Evolutionary conservation across 2,329 filamentous ascomycete genomes (phyloP).

Genomic region (Hymenotorrendiella dingleyae): DNA sequence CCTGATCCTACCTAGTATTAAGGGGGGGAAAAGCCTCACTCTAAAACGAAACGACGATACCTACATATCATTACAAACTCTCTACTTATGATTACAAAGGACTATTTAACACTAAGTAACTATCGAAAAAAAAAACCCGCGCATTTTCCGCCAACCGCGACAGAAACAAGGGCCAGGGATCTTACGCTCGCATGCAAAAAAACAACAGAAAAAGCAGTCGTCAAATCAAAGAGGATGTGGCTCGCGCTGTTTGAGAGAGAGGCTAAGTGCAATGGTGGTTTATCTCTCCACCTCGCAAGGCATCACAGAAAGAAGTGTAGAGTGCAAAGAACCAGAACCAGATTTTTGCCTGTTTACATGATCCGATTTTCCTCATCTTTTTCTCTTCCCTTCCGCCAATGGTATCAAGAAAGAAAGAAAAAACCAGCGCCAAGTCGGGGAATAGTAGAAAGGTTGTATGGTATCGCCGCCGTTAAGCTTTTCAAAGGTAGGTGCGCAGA

Average conservation of each 20-base stretch:
- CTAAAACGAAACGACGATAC: too few relatives aligned
- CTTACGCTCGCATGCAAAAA: neutral
- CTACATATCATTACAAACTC: constrained; percentile 8
- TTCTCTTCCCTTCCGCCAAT: neutral
- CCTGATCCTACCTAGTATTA: too few relatives aligned
- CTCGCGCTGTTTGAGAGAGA: neutral
- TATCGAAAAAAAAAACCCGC: constrained; percentile 1
- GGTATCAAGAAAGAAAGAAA: constrained; percentile 2
- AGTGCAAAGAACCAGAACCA: too few relatives aligned
- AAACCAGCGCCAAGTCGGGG: too few relatives aligned
- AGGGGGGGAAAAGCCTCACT: too few relatives aligned
- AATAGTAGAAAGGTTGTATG: too few relatives aligned
- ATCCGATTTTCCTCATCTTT: neutral
- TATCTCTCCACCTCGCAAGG: neutral
- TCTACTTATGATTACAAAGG: constrained; percentile 6
- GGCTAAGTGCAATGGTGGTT: neutral
- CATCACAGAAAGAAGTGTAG: constrained; percentile 1
- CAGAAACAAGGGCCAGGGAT: neutral
- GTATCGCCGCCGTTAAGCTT: constrained; percentile 23
- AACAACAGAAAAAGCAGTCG: neutral
- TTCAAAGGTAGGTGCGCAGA: neutral
- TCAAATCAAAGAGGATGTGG: neutral
- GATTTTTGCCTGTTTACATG: too few relatives aligned
- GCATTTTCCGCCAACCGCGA: neutral
- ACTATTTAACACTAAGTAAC: too few relatives aligned